Base-by-base conservation (phyloP, 2,329 filamentous ascomycete genomes). In the Drechslerella dactyloides region DNA sequence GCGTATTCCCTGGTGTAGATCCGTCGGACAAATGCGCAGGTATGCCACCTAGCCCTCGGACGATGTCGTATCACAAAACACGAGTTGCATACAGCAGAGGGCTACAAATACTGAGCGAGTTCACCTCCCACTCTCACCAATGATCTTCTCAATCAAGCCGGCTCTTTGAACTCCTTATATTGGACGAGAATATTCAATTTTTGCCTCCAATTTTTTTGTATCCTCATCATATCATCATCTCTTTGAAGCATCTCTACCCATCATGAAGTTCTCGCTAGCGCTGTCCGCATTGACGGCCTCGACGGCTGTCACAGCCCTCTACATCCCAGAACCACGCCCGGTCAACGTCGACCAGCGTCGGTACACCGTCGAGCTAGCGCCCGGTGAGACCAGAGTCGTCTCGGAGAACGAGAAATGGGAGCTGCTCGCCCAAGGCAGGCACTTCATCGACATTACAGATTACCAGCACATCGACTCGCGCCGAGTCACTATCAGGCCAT, bases 401-500 rank as follows among this genome's bases (percentile, higher is more conserved):
- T 65, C 68, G 17, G 68, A 72, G 42, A 27, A 44, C 33, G 24
- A 61, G 42, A 72, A 72, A 48, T 72, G 68, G 68, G 68, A 72
- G 46, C 68, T 72, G 50, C 60, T 72, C 24, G 46, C 33, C 10
- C 60, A 72, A 17, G 68, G 68, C 23, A 72, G 65, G 33, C 60
- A 72, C 55, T 72, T 72, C 33, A 72, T 72, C 51, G 68, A 72
- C 24, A 72, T 72, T 40, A 72, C 68, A 50, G 60, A 72, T 56
- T 72, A 64, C 42, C 60, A 72, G 54, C 13, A 72, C 11, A 48
- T 61, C 51, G 54, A 72, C 23, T 72, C 68, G 15, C 54, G 55
- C 42, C 52, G 60, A 7, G 68, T 72, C 15, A 23, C 21, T 15
- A 50, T 65, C 23, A 15, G 48, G 17, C 53, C 53, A 27, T 54